Conservation (phyloP, 495 filamentous ascomycete species). For the Pyrenula aspistea region DNA sequence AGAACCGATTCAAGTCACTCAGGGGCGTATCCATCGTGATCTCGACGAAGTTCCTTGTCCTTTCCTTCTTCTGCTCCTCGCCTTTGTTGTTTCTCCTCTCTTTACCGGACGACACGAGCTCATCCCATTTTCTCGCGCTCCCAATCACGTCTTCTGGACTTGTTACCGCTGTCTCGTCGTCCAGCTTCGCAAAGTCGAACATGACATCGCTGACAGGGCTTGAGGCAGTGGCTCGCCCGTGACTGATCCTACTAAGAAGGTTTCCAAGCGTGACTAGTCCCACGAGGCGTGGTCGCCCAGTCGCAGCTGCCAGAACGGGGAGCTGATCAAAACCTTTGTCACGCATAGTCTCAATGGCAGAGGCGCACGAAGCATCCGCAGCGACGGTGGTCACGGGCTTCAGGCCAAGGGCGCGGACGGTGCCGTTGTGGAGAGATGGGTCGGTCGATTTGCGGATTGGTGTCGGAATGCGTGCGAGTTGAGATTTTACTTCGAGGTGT, state of each 20-base stretch:
- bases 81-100: slow-evolving; percentile 3
- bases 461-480: slow-evolving; percentile 7
- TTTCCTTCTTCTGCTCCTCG: slow-evolving; percentile 6
- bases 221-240: slow-evolving; percentile 59
- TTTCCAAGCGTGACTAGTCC: slow-evolving; percentile 92
- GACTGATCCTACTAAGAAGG: slow-evolving; percentile 76
- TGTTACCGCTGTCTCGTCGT: slow-evolving; percentile 33
- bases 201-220: slow-evolving; percentile 78
- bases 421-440: slow-evolving; percentile 59
- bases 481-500: slow-evolving; percentile 1
- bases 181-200: slow-evolving; percentile 82
- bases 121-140: slow-evolving; percentile 11
- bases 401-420: slow-evolving; percentile 66
- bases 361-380: slow-evolving; percentile 53
- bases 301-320: slow-evolving; percentile 59
- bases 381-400: slow-evolving; percentile 85
- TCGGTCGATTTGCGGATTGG: slow-evolving; percentile 18
- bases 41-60: slow-evolving; percentile 66
- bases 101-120: not conserved
- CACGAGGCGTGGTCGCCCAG: slow-evolving; percentile 56
- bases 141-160: not conserved
- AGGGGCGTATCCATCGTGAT: slow-evolving; percentile 87
- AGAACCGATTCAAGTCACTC: slow-evolving; percentile 73
- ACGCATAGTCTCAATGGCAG: slow-evolving; percentile 92
- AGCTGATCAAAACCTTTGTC: slow-evolving; percentile 95